Evolutionary conservation across 176 grass and related monocot species (phyloP).

Genomic region (Oryza officinalis): DNA sequence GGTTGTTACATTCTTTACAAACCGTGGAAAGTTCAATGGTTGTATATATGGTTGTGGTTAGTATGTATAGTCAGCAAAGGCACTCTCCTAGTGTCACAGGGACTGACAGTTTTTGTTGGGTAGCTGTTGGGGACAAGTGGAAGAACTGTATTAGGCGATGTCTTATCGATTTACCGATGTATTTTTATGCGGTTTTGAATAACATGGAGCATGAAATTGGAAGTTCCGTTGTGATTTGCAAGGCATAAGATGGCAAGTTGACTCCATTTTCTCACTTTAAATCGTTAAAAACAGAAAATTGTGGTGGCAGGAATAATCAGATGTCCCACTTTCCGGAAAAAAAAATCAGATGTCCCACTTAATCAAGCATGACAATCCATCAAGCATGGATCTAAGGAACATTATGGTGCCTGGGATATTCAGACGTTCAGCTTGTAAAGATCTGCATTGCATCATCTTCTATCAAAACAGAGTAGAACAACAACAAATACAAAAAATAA

Average conservation of each 20-base stretch:
- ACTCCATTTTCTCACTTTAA: background rate
- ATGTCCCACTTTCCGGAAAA: background rate
- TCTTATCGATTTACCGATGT: background rate
- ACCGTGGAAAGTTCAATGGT: background rate
- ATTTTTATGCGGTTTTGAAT: background rate
- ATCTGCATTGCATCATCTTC: background rate
- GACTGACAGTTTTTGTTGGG: slow-evolving; percentile 1
- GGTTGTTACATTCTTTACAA: background rate
- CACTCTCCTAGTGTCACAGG: background rate
- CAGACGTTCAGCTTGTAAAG: background rate
- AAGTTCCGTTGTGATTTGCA: background rate
- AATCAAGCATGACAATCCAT: background rate
- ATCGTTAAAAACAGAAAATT: background rate
- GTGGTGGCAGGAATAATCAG: background rate
- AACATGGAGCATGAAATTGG: background rate
- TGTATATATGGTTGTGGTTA: background rate
- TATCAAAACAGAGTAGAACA: background rate
- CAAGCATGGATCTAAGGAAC: background rate
- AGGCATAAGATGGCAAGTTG: no score
- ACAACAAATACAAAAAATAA: background rate
- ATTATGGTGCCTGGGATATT: background rate
- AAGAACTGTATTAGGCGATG: background rate
- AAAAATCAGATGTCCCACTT: background rate
- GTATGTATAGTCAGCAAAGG: background rate
- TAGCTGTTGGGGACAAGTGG: slow-evolving; percentile 11